Base-by-base conservation (phyloP, 164 flowering plant genomes). In the Sextonia rubra region DNA sequence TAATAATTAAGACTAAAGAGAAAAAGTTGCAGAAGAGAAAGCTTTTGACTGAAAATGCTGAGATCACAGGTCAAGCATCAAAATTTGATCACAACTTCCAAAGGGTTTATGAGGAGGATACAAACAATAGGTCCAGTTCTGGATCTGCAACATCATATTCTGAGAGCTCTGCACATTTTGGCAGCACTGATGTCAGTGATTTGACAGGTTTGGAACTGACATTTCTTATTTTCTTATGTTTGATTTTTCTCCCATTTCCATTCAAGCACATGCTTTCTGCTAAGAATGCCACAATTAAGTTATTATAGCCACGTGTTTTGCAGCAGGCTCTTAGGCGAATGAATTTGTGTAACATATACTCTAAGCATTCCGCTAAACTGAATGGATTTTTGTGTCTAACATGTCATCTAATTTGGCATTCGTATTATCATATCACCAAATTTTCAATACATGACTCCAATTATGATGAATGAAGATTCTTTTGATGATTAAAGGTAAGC, bases 141-240 rank as follows among this genome's bases (percentile, higher is more conserved):
- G 98, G 98, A 8, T 96, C 99, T 2, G 98, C 94, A 24, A 82
- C 90, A 72, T 96, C 99, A 20, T 89, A 90, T 76, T 84, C 98
- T 18, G 99, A 96, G 80, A 91, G 98, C 81, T 96, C 89, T 83
- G 90, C 82, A 4, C 97, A 85, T 72, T 89, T 89, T 83, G 86
- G 89, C 55, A 77, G 87, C 69, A 81, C 87, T 56, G 97, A 92
- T 80, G 94, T 88, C 44, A 93, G 92, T 86, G 97, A 93, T 75
- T 83, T 90, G 82, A 87, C 97, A 85, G 97, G 98, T 94, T 65
- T 65, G 4, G 37, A 71, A 8, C 73, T 23, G 12, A 37, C 27
- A 22, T 61, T 12, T 20, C 15, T 24, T 61, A 4, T 56, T 61
- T 61, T 22, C 22, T 22, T 61, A 1, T 24, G 14, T 11, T 11